Percentiles rank a stretch among this genome's conserved stretches.
Conservation (phyloP, 495 filamentous ascomycete genomes). For the Lophiotrema nucula region DNA sequence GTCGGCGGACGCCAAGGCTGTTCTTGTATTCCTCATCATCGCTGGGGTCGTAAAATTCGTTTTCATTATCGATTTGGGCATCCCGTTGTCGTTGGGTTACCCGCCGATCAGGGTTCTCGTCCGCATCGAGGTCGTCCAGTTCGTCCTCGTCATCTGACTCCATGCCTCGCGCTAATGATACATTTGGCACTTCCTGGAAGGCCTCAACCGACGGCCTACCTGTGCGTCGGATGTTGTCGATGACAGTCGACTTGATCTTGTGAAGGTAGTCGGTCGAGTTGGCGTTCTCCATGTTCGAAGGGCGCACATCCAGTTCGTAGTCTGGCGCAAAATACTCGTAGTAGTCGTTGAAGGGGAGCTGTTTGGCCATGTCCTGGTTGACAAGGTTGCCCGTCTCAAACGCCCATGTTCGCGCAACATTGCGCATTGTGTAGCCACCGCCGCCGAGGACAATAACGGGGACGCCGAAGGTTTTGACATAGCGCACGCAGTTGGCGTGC, state of each 20-base stretch:
- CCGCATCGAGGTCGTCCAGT: slow-evolving; percentile 84
- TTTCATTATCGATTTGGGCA: slow-evolving; percentile 52
- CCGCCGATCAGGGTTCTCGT: slow-evolving; percentile 82
- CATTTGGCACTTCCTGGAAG: slow-evolving; percentile 81
- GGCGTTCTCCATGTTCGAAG: slow-evolving; percentile 99
- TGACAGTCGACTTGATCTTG: slow-evolving; percentile 88
- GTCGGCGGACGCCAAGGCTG: slow-evolving; percentile 66
- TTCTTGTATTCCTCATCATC: slow-evolving; percentile 85
- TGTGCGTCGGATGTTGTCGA: slow-evolving; percentile 89
- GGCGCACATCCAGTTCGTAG: slow-evolving; percentile 89
- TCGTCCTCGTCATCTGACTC: slow-evolving; percentile 86
- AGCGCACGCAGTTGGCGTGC: slow-evolving; percentile 96
- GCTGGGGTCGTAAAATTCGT: slow-evolving; percentile 51
- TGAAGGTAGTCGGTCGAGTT: slow-evolving; percentile 93
- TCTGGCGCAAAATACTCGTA: slow-evolving; percentile 99
- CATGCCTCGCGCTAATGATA: slow-evolving; percentile 57
- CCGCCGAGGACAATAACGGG: slow-evolving; percentile 91
- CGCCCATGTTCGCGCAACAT: slow-evolving; percentile 96
- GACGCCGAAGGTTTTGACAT: slow-evolving; percentile 86
- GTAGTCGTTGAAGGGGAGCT: slow-evolving; percentile 96
- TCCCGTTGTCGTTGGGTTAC: slow-evolving; percentile 84
- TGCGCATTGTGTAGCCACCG: slow-evolving; percentile 98
- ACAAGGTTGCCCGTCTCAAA: slow-evolving; percentile 92
- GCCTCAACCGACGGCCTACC: slow-evolving; percentile 92
- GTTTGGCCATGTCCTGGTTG: slow-evolving; percentile 70